phyloP scores from a whole-genome alignment of 2,329 filamentous ascomycete species.

The Calonectria pseudoturangicola region DNA sequence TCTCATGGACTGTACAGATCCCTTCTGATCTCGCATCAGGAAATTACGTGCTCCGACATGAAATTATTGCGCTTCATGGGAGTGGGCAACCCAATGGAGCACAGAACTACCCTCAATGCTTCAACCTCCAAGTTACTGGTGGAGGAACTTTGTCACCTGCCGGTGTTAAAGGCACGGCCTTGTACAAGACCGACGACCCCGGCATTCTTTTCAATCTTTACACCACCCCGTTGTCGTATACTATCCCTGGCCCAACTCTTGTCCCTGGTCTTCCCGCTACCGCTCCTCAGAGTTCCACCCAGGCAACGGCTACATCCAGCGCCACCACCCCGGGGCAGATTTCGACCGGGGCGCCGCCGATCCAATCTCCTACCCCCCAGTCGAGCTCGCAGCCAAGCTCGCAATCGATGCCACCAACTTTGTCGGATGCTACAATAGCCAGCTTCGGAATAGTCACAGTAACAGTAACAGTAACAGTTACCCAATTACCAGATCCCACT shows the following conservation, averaged over 20 bases:
- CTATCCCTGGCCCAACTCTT: constrained; percentile 55
- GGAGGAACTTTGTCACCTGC: constrained; percentile 59
- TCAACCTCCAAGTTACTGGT: constrained; percentile 68
- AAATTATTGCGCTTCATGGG: constrained; percentile 71
- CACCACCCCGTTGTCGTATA: constrained; percentile 51
- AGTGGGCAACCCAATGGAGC: constrained; percentile 66
- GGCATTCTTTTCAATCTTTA: constrained; percentile 60
- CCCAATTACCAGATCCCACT: not conserved
- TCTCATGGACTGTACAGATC: constrained; percentile 59
- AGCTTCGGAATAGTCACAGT: not conserved
- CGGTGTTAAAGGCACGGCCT: constrained; percentile 56
- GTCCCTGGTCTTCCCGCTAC: not conserved
- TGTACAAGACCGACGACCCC: constrained; percentile 56
- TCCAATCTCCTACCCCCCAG: not conserved
- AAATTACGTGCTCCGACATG: constrained; percentile 70
- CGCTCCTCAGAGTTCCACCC: not conserved
- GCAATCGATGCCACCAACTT: not conserved
- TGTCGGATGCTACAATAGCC: not conserved
- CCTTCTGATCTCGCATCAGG: constrained; percentile 58
- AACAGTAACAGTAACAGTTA: not conserved
- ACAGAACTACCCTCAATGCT: constrained; percentile 71
- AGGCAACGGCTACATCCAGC: not conserved
- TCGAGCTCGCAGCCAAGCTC: not conserved
- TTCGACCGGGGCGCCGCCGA: not conserved
- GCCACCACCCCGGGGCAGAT: not conserved